A percentile compares a stretch with the other conserved stretches of the same genome.
Conservation (phyloP, 805 yeast species). For the Geotrichum ghanense region DNA sequence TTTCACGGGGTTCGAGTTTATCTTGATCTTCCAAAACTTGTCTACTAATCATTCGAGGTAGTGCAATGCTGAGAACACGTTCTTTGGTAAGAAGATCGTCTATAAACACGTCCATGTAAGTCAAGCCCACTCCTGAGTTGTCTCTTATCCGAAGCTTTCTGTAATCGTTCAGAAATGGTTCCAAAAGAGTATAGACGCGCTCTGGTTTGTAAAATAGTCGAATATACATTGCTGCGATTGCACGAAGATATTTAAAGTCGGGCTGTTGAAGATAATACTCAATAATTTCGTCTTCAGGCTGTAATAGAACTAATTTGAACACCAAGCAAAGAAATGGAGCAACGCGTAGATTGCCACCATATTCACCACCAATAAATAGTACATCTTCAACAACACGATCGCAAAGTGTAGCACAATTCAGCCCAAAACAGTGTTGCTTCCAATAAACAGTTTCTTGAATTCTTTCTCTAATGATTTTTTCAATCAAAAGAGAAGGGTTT, state of each 20-base stretch:
- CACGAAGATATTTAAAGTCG: conserved; percentile 68
- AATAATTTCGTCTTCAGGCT: conserved; percentile 51
- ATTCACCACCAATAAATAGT: conserved; percentile 47
- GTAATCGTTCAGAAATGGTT: conserved; percentile 49
- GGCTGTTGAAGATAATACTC: conserved; percentile 43
- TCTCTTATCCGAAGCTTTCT: conserved; percentile 50
- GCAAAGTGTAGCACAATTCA: conserved; percentile 38
- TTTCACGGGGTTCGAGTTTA: conserved; percentile 22
- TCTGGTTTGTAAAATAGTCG: conserved; percentile 33
- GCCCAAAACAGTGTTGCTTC: conserved; percentile 42
- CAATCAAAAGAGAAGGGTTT: conserved; percentile 41
- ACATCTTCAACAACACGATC: conserved; percentile 35
- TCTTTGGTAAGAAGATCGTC: conserved; percentile 47
- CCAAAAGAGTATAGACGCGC: conserved; percentile 40
- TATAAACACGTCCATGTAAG: conserved; percentile 62
- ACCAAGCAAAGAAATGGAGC: conserved; percentile 66
- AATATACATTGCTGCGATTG: conserved; percentile 53
- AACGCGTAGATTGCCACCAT: conserved; percentile 41
- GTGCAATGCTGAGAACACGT: conserved; percentile 59
- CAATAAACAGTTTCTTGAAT: conserved; percentile 47
- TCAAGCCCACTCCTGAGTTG: conserved; percentile 30
- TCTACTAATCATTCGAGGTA: conserved; percentile 47
- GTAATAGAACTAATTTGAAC: conserved; percentile 64
- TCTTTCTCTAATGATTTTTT: conserved; percentile 46
- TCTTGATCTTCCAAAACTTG: conserved; percentile 27